Base-by-base conservation (phyloP, 2,329 filamentous ascomycete species). In the Fusarium nematophilum region DNA sequence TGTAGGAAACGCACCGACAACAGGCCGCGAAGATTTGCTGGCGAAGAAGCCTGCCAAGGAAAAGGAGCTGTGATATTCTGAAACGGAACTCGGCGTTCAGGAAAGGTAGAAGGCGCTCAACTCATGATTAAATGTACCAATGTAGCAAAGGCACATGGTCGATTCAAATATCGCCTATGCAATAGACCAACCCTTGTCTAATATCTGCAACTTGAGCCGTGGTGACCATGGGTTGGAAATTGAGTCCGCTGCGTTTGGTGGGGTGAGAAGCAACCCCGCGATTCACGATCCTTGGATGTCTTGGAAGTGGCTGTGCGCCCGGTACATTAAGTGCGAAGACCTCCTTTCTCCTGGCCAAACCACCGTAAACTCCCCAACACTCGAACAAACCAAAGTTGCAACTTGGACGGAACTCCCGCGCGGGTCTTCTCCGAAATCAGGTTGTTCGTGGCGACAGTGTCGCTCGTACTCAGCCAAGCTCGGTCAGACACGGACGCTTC, bases 1-100 rank as follows among this genome's bases (percentile, higher is more conserved):
- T 23, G 85, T 89, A 3, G 86, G 85, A 9, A 70, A 83, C 51
- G 73, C 84, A 14, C 85, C 85, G 1, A 59, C 74, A 7, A 86
- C 78, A 3, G 86, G 86, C 17, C 78, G 76, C n/a, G 76, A 79
- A 44, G 68, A 77, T n/a, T 47, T 76, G 36, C 66, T 79, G 18
- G 69, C 66, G 44, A 70, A 81, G 59, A 75, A 74, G 51, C 76
- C 77, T 21, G 21, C 14, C n/a, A 83, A 79, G 61, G 75, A 77
- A 50, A 81, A 83, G 68, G 78, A 81, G 47, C 64, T 80, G 45
- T 80, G 63, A 72, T 50, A 44, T 45, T 38, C 48, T 46, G 48
- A 42, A 40, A 25, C 11, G 14, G 40, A 45, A 39, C n/a, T 25
- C 45, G 62, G 63, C 60, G 60, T 67, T 65, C 23, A 18, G 38